Evolutionary conservation across 495 filamentous ascomycete species (phyloP).

Genomic region (Penicillium canescens): DNA sequence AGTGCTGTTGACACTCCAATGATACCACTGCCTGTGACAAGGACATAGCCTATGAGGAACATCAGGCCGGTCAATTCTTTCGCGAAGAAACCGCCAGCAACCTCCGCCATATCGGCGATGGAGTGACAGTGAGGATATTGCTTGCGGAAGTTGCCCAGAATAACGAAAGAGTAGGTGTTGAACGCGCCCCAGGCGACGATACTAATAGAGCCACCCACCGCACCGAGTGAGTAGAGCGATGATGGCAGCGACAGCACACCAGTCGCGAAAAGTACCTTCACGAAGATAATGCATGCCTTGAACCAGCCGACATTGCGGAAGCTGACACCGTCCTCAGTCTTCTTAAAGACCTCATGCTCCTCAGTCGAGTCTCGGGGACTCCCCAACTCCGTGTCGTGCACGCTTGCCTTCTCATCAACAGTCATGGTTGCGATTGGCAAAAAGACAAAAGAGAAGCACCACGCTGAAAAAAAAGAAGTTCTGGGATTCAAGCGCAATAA

Average conservation of each 20-base stretch:
- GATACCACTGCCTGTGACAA: conserved; percentile 47
- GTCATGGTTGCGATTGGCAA: not conserved
- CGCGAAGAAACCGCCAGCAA: conserved; percentile 59
- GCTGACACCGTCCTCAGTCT: conserved; percentile 44
- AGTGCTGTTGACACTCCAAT: conserved; percentile 49
- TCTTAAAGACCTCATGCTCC: conserved; percentile 53
- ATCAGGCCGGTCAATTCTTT: conserved; percentile 40
- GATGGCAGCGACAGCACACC: conserved; percentile 62
- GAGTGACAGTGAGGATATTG: conserved; percentile 38
- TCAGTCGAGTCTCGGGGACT: conserved; percentile 11
- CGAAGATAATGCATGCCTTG: conserved; percentile 52
- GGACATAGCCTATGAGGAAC: conserved; percentile 48
- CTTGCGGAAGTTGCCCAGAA: conserved; percentile 34
- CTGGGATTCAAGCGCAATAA: too few relatives aligned
- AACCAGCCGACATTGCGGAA: conserved; percentile 57
- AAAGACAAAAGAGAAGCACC: too few relatives aligned
- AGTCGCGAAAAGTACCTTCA: conserved; percentile 54
- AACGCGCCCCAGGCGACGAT: conserved; percentile 58
- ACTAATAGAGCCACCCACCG: conserved; percentile 56
- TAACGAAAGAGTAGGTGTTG: conserved; percentile 48
- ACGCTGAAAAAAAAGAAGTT: too few relatives aligned
- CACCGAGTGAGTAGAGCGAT: conserved; percentile 60
- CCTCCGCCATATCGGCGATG: conserved; percentile 67
- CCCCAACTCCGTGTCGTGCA: conserved; percentile 1
- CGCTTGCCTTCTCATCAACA: conserved; percentile 1